Base-by-base conservation (phyloP, 75 land plant species). In the Sequoia sempervirens region DNA sequence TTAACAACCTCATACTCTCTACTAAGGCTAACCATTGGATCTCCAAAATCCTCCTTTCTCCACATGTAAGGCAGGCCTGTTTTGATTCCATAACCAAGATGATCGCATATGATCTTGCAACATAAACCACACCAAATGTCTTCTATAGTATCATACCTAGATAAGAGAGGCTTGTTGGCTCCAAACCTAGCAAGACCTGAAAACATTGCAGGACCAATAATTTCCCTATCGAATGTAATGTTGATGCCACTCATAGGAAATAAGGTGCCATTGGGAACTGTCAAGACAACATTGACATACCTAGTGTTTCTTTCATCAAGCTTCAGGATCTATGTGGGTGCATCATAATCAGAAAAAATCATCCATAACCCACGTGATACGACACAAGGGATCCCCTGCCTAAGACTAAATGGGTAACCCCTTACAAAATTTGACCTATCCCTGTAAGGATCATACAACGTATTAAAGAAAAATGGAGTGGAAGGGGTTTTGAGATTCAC, bases 351-450 rank as follows among this genome's bases (percentile, higher is more conserved):
- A 32, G 95, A 92, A 10, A 88, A 36, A 47, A 94, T 95, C 53
- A 95, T 88, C 99, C 96, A 97, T 18, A 92, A 84, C 2, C 98
- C 98, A 87, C 91, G 91, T 5, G 98, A 97, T 64, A 97, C 75
- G 3, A 91, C 96, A 82, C 96, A 93, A 1, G 83, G 83, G 4
- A 92, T 94, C 8, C 99, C 99, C 83, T 84, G 90, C 8, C 99
- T 84, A 54, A 97, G 81, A 84, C 99, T 97, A 87, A 97, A 97
- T 41, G 99, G 99, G 84, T 96, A 97, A 0, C 99, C 99, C 11
- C 98, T 92, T 34, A 97, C 99, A 86, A 97, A 96, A 83, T 97
- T 96, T 17, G 98, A 82, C 5, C 99, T 96, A 30, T 91, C 34
- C 2, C 95, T 84, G 85, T 74, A 97, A 30, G 96, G 99, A 64